These are phyloP conservation scores for Neurospora sp. DNA, from an alignment of 495 filamentous ascomycete genomes.

Conservation along the genomic window DNA sequence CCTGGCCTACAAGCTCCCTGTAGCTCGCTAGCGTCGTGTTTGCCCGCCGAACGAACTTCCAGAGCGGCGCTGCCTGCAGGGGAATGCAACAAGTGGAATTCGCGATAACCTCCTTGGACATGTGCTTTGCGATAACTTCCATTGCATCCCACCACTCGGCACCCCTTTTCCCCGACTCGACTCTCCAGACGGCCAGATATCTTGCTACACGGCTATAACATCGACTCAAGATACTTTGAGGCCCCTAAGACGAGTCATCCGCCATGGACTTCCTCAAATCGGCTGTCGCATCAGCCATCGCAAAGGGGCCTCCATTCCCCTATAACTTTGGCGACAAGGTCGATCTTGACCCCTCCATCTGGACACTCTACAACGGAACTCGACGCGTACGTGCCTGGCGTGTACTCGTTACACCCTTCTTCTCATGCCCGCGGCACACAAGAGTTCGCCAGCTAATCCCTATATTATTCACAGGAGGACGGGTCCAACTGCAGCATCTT, in stretches of 20 bases:
- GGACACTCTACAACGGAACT: constrained; percentile 85
- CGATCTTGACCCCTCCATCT: constrained; percentile 80
- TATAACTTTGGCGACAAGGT: constrained; percentile 87
- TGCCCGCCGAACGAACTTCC: background rate
- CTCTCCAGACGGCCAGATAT: background rate
- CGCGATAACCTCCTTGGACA: background rate
- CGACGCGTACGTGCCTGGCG: constrained; percentile 61
- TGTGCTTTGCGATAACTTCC: background rate
- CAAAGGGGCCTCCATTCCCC: constrained; percentile 85
- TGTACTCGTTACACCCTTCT: background rate
- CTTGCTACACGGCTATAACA: background rate
- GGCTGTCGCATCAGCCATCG: constrained; percentile 90
- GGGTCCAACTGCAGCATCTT: constrained; percentile 91
- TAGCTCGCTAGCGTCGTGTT: background rate
- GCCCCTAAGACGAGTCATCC: background rate
- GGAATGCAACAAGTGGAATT: background rate
- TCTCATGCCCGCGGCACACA: background rate
- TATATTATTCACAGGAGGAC: constrained; percentile 57
- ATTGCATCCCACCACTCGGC: background rate
- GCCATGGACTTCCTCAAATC: constrained; percentile 96
- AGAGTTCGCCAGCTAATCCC: constrained; percentile 2
- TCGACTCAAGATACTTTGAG: background rate
- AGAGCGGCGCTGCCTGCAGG: background rate
- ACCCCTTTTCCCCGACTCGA: background rate
- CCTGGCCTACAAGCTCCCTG: background rate